Evolutionary conservation across 1,284 basidiomycete genomes (phyloP).

Genomic region (Crocinoboletus sp.): DNA sequence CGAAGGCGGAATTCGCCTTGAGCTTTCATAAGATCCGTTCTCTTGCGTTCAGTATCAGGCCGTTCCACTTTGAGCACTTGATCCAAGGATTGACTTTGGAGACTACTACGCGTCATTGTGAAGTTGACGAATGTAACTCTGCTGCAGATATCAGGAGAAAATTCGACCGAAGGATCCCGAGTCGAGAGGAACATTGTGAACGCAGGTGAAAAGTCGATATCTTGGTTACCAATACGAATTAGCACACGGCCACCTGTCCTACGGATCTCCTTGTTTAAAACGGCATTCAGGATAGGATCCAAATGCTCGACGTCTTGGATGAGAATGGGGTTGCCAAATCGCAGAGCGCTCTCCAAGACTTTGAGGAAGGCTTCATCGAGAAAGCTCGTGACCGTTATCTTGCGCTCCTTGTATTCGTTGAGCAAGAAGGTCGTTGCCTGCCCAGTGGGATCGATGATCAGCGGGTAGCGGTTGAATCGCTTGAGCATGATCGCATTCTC

Average conservation of each 20-base stretch:
- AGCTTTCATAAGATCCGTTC: conserved; percentile 98
- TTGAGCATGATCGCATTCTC: conserved; percentile 99
- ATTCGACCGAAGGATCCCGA: conserved; percentile 94
- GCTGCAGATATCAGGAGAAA: conserved; percentile 98
- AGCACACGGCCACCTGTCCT: conserved; percentile 96
- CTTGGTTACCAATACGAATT: conserved; percentile 97
- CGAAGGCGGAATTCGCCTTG: conserved; percentile 98
- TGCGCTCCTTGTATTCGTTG: conserved; percentile 94
- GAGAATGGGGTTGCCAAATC: conserved; percentile 96
- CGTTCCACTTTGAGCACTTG: conserved; percentile 97
- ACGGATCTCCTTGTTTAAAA: conserved; percentile 95
- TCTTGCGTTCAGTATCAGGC: conserved; percentile 94
- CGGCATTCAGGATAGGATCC: conserved; percentile 97
- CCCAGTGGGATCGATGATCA: conserved; percentile 99
- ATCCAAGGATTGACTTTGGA: conserved; percentile 97
- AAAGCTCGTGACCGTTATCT: conserved; percentile 98
- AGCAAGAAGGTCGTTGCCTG: conserved; percentile 94
- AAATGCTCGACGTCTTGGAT: conserved; percentile 98
- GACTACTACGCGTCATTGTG: conserved; percentile 97
- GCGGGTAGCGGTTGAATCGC: conserved; percentile 95
- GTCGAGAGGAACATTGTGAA: conserved; percentile 99
- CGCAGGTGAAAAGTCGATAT: conserved; percentile 98
- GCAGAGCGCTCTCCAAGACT: conserved; percentile 96
- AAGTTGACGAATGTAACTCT: conserved; percentile 99
- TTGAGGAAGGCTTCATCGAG: conserved; percentile 98